These are phyloP conservation scores for Malus hybrid DNA, from an alignment of 331 rosid genomes.

Conservation along the genomic window DNA sequence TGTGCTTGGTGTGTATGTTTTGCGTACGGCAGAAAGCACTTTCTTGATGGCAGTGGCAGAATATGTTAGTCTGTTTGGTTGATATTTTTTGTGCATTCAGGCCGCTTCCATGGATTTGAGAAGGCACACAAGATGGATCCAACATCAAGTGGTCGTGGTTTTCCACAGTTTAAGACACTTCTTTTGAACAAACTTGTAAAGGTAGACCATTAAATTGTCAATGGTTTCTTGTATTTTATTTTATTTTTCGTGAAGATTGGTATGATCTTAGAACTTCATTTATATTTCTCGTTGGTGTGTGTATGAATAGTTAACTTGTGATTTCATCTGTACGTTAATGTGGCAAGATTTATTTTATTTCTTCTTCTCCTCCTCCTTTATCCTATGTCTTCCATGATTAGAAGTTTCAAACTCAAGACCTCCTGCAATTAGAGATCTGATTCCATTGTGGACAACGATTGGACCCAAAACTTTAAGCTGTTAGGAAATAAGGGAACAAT, in stretches of 20 bases:
- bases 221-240: slow-evolving; percentile 5
- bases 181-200: slow-evolving; percentile 62
- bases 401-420: background rate
- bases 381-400: background rate
- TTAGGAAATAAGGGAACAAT: background rate
- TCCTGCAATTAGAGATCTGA: background rate
- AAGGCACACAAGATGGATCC: slow-evolving; percentile 69
- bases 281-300: background rate
- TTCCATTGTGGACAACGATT: background rate
- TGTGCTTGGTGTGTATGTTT: too few species aligned
- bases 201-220: slow-evolving; percentile 31
- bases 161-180: slow-evolving; percentile 82
- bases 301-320: background rate
- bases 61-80: background rate
- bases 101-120: slow-evolving; percentile 81
- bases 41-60: background rate
- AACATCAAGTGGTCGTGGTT: slow-evolving; percentile 81
- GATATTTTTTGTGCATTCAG: slow-evolving; percentile 29
- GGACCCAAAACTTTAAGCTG: background rate
- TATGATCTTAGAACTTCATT: background rate
- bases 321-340: background rate
- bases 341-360: background rate
- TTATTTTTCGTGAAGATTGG: background rate
- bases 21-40: too few species aligned
- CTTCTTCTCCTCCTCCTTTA: background rate